Evolutionary conservation across 345 rosid species (phyloP).

Genomic region (Linum tenue): DNA sequence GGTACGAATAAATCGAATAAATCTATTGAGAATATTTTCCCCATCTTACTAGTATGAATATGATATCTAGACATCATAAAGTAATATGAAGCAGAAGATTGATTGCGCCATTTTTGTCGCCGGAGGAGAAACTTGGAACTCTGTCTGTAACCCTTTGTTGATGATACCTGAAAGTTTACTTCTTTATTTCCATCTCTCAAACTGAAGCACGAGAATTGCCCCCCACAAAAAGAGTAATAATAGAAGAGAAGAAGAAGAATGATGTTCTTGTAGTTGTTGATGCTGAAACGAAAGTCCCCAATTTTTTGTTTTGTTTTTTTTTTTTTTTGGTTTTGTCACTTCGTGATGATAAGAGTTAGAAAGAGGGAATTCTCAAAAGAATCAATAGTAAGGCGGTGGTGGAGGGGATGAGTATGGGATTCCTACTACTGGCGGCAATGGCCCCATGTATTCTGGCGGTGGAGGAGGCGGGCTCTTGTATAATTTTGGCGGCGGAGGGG

Average conservation of each 20-base stretch:
- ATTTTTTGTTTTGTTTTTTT: too few species aligned
- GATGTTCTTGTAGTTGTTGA: background rate
- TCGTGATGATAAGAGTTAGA: conserved; percentile 30
- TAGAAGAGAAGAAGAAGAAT: background rate
- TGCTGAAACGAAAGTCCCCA: too few species aligned
- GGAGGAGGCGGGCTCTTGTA: conserved; percentile 47
- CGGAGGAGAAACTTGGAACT: background rate
- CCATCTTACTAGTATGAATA: background rate
- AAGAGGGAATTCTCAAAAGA: conserved; percentile 51
- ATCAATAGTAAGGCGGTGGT: conserved; percentile 94
- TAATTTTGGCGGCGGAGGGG: conserved; percentile 27
- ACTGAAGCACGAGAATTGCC: background rate
- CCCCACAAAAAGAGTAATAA: too few species aligned
- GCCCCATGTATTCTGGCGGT: conserved; percentile 64
- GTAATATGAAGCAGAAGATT: background rate
- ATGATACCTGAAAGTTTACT: background rate
- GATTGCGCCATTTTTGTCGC: background rate
- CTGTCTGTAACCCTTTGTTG: background rate
- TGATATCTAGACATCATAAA: too few species aligned
- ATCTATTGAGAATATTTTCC: background rate
- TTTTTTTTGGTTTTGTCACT: too few species aligned
- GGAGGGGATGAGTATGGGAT: conserved; percentile 95
- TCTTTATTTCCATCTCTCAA: background rate
- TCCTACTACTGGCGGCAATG: conserved; percentile 77
- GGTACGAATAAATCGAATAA: background rate